A percentile compares a stretch with the other conserved stretches of the same genome.
phyloP scores from a whole-genome alignment of 2,329 filamentous ascomycete genomes.

The Alternaria sp. region DNA sequence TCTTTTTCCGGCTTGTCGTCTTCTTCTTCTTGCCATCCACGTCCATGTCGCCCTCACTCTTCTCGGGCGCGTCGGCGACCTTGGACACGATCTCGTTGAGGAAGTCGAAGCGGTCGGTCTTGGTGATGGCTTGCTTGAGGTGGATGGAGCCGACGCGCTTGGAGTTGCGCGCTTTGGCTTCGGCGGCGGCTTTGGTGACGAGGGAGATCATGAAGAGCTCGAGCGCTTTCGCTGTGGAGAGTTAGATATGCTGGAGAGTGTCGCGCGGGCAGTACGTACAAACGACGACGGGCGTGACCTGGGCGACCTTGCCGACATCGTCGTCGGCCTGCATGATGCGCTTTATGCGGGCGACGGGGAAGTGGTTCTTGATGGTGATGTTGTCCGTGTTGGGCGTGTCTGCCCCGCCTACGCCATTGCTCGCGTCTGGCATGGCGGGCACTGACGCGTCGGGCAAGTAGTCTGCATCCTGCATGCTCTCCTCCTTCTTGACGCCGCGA shows the following conservation, averaged over 20 bases:
- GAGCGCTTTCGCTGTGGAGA: conserved; percentile 76
- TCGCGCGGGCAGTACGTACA: conserved; percentile 56
- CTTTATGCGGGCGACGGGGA: conserved; percentile 96
- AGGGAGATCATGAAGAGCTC: conserved; percentile 98
- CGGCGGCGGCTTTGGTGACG: conserved; percentile 83
- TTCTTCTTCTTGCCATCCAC: conserved; percentile 56
- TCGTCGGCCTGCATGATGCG: conserved; percentile 99
- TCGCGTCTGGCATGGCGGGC: conserved; percentile 24
- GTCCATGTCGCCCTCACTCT: conserved; percentile 55
- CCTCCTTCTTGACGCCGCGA: conserved; percentile 31
- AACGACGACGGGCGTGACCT: conserved; percentile 95
- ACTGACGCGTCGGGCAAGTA: conserved; percentile 44
- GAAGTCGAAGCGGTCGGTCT: conserved; percentile 94
- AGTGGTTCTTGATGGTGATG: conserved; percentile 88
- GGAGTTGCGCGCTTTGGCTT: conserved; percentile 80
- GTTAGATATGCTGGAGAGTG: conserved; percentile 6
- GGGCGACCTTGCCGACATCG: conserved; percentile 96
- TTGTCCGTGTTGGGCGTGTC: conserved; percentile 52
- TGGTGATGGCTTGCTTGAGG: conserved; percentile 87
- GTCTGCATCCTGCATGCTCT: conserved; percentile 45
- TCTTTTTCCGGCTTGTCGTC: conserved; percentile 43
- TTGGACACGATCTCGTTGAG: conserved; percentile 87
- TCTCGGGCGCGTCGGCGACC: conserved; percentile 69
- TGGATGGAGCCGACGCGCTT: conserved; percentile 90
- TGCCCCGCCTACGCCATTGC: conserved; percentile 27